Evolutionary conservation across 1,139 yeast species (phyloP), one percentile per base, ranked within the genome.

Genomic region (Pichia sp.): DNA sequence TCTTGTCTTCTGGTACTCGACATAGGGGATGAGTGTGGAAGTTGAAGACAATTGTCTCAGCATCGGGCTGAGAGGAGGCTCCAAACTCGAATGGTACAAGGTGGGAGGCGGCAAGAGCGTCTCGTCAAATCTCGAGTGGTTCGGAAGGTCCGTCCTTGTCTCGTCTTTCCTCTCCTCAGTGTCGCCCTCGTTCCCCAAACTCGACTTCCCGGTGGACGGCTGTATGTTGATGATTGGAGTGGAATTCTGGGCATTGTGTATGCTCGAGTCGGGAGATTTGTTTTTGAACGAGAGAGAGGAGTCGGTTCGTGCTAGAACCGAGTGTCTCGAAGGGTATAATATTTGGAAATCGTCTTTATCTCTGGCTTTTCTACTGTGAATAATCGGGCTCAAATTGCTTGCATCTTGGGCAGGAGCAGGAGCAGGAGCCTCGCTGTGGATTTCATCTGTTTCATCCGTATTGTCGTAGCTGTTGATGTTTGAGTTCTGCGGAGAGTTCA

Each of bases 1-100:
- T 6, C 41, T 32, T 6, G 52, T 54, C 41, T 48, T 51, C 15
- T 50, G 53, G 45, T 50, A 56, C 46, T 56, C 59, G 40, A 56
- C 55, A 29, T 50, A 54, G 10, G 54, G 55, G 30, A 54, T 54
- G 4, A 56, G 31, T 5, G 49, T 31, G 2, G 56, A 48, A 5
- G 55, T 8, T 1, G 52, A 19, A 11, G 54, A 45, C 5, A 16
- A 5, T n/a, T 47, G 51, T 2, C 49, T 41, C 13, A 42, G 8
- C 36, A 41, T 34, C 2, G 45, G 26, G n/a, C 29, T 29, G 13
- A 15, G 41, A 8, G 48, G 51, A 7, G 15, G 26, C 15, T 26
- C 31, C 16, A 38, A 40, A 13, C 8, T 51, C 16, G 49, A 42
- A 11, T 29, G 44, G 11, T 43, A 32, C n/a, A 51, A 10, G 15